Conservation (phyloP, 2,329 filamentous ascomycete species). For the Claviceps sp. region DNA sequence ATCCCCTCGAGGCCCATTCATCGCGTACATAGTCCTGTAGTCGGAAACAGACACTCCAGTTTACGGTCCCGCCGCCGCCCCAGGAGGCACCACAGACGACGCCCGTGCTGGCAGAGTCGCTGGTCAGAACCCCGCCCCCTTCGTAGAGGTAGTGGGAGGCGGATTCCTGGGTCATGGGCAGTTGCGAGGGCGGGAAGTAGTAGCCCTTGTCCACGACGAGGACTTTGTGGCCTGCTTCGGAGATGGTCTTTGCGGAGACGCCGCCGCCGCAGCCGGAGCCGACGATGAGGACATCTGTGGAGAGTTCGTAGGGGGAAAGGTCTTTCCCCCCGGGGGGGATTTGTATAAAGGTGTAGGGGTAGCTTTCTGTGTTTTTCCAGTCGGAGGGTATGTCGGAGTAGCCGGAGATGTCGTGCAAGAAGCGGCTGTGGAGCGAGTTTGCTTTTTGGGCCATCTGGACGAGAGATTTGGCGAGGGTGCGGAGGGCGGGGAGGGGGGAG, state of each 20-base stretch:
- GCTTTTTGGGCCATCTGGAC: conserved; percentile 38
- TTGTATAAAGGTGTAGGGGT: conserved; percentile 49
- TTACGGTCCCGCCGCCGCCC: conserved; percentile 79
- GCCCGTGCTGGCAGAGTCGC: conserved; percentile 43
- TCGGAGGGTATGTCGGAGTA: conserved; percentile 40
- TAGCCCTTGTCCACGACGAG: conserved; percentile 75
- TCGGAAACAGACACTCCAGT: conserved; percentile 58
- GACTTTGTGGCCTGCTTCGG: conserved; percentile 62
- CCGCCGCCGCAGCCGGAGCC: conserved; percentile 79
- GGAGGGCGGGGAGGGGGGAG: conserved; percentile 41
- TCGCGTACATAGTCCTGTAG: conserved; percentile 64
- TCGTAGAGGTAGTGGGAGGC: conserved; percentile 56
- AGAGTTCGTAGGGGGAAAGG: conserved; percentile 39
- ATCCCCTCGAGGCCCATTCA: conserved; percentile 61
- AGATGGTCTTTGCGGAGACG: conserved; percentile 67
- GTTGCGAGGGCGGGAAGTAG: conserved; percentile 55
- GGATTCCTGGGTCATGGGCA: conserved; percentile 57
- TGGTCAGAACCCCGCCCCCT: conserved; percentile 43
- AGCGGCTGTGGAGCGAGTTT: conserved; percentile 41
- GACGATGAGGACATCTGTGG: conserved; percentile 73
- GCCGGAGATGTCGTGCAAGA: conserved; percentile 40
- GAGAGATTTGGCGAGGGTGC: conserved; percentile 41
- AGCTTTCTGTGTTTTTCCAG: conserved; percentile 36
- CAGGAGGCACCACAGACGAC: conserved; percentile 59
- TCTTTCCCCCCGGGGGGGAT: conserved; percentile 23